A percentile compares a stretch with the other conserved stretches of the same genome.
phyloP scores from a whole-genome alignment of 345 rosid genomes.

The Populus nigra region DNA sequence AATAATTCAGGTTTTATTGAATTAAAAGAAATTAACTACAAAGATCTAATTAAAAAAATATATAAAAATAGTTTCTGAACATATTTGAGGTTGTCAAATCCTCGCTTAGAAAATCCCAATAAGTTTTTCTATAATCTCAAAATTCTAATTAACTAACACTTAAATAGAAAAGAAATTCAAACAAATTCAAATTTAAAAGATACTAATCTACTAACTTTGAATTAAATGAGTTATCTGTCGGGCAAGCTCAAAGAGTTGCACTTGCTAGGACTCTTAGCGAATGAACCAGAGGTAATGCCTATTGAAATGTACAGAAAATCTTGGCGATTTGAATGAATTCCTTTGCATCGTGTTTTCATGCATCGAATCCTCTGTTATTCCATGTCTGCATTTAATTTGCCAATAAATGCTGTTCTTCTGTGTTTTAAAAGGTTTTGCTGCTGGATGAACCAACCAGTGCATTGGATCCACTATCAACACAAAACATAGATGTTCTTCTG shows the following conservation, averaged over 20 bases:
- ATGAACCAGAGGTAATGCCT: constrained; percentile 63
- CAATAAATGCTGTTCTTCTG: background rate
- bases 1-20: too few relatives aligned
- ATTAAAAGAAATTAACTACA: too few relatives aligned
- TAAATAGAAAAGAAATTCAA: too few relatives aligned
- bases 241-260: constrained; percentile 94
- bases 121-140: too few relatives aligned
- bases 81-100: too few relatives aligned
- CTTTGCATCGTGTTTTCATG: background rate
- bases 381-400: background rate
- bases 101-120: too few relatives aligned
- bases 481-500: constrained; percentile 73
- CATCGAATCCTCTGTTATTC: background rate
- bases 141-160: too few relatives aligned
- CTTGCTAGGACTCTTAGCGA: constrained; percentile 89
- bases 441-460: constrained; percentile 90
- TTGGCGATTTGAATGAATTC: background rate
- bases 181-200: too few relatives aligned
- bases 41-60: too few relatives aligned
- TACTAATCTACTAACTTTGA: too few relatives aligned
- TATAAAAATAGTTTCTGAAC: too few relatives aligned
- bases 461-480: constrained; percentile 75
- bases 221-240: constrained; percentile 60
- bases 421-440: constrained; percentile 50
- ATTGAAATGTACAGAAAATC: background rate